Evolutionary conservation across 2,329 filamentous ascomycete species (phyloP), one percentile per base, ranked within the genome.

Genomic region (Claviceps maximensis): DNA sequence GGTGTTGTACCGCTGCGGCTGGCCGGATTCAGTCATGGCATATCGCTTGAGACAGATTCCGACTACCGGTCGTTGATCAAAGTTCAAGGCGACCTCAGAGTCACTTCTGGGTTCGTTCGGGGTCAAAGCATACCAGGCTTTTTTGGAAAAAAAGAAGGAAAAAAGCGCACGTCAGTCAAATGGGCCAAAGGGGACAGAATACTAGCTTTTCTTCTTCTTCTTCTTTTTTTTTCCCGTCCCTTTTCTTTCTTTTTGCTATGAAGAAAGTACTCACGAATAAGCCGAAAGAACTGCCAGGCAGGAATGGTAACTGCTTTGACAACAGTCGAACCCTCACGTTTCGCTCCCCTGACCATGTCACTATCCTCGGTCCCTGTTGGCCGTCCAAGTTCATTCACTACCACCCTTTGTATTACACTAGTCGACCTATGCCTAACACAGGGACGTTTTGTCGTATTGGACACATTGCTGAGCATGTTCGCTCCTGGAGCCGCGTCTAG

Each of bases 21-120:
- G 73, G 5, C 89, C 88, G 29, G 80, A 74, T 15, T 80, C 74
- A 6, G 81, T 80, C 74, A 91, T 84, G 36, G 63, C 63, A 64
- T 97, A 98, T 56, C 93, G 80, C 65, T 97, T 97, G 38, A 97
- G 73, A 62, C 90, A 96, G 54, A 98, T 89, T 2, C 90, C 91
- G 3, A 98, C 79, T 1, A 96, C 86, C 1, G 93, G 93, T 13
- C 88, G 78, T 63, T 85, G 79, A 33, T 86, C 85, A 62, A 97
- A 95, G 63, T 95, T 90, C 51, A 83, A 80, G n/a, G 87, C 89
- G 10, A 96, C 86, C 61, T 95, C 89, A 2, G 82, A 78, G 63
- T 95, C 87, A 56, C 77, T 80, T 52, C 69, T 67, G 4, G 79
- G 79, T 52, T 79, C 74, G 47, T 65, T 70, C 55, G 74, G 73